phyloP scores from a whole-genome alignment of 306 rosid genomes.

The Luffa acutangula region DNA sequence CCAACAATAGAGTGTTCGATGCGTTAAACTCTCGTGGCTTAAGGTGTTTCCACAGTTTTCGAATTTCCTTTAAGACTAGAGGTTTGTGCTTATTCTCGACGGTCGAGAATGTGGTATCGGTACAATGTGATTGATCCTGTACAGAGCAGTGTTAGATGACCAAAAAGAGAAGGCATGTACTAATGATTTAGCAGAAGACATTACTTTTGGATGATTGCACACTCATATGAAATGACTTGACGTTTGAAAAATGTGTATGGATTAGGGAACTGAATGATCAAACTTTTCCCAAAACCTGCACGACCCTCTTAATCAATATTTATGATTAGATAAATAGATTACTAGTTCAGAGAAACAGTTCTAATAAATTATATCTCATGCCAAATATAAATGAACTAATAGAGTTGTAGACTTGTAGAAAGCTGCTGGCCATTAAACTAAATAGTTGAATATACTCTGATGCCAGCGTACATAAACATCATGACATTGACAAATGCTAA shows the following conservation, averaged over 20 bases:
- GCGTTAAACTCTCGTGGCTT: constrained; percentile 62
- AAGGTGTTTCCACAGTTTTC: constrained; percentile 60
- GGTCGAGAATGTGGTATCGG: constrained; percentile 38
- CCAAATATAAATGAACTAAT: neutral
- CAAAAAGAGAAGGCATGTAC: neutral
- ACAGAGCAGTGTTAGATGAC: constrained; percentile 1
- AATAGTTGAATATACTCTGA: neutral
- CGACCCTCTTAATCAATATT: constrained; percentile 6
- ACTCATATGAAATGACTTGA: neutral
- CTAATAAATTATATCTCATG: neutral
- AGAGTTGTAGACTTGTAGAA: neutral
- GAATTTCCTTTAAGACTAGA: constrained; percentile 69
- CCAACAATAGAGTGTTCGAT: constrained; percentile 74
- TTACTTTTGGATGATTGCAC: neutral
- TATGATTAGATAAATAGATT: neutral
- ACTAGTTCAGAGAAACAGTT: constrained; percentile 1
- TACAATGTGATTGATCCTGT: constrained; percentile 66
- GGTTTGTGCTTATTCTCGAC: constrained; percentile 50
- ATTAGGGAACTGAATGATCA: neutral
- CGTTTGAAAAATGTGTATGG: neutral
- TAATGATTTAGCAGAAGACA: neutral
- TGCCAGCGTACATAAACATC: neutral
- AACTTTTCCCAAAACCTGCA: constrained; percentile 3
- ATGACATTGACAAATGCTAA: neutral
- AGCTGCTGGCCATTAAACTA: neutral